Evolutionary conservation across 805 yeast genomes (phyloP).

Genomic region (Scheffersomyces amazonensis): DNA sequence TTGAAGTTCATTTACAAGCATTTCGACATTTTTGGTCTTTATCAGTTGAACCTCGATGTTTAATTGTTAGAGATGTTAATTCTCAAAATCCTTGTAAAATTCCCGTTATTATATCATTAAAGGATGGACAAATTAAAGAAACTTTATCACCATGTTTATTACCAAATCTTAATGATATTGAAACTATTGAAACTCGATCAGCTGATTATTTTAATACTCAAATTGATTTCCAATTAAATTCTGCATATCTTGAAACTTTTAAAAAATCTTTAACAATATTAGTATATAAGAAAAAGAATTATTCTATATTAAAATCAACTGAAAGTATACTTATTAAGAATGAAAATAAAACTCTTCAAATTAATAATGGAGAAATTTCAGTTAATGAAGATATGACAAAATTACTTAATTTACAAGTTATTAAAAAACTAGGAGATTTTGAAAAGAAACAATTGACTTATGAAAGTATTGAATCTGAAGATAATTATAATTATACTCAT

Average conservation of each 20-base stretch:
- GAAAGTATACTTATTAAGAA: conserved; percentile 31
- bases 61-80: conserved; percentile 70
- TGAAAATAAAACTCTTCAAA: conserved; percentile 27
- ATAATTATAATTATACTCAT: conserved; percentile 12
- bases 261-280: conserved; percentile 44
- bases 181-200: conserved; percentile 43
- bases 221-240: conserved; percentile 41
- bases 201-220: conserved; percentile 53
- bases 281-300: conserved; percentile 47
- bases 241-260: conserved; percentile 43
- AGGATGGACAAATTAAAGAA: conserved; percentile 32
- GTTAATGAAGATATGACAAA: conserved; percentile 21
- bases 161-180: conserved; percentile 55
- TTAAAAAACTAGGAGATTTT: conserved; percentile 19
- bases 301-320: conserved; percentile 32
- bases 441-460: conserved; percentile 29
- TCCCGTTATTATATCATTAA: conserved; percentile 37
- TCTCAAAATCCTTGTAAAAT: conserved; percentile 53
- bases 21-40: conserved; percentile 88
- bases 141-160: conserved; percentile 64
- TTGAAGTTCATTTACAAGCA: conserved; percentile 75
- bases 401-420: conserved; percentile 19
- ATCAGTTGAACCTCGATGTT: conserved; percentile 75
- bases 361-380: conserved; percentile 22
- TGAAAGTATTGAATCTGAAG: conserved; percentile 16